Conservation (phyloP, 208 protist species). For the Leptomonas seymouri region DNA sequence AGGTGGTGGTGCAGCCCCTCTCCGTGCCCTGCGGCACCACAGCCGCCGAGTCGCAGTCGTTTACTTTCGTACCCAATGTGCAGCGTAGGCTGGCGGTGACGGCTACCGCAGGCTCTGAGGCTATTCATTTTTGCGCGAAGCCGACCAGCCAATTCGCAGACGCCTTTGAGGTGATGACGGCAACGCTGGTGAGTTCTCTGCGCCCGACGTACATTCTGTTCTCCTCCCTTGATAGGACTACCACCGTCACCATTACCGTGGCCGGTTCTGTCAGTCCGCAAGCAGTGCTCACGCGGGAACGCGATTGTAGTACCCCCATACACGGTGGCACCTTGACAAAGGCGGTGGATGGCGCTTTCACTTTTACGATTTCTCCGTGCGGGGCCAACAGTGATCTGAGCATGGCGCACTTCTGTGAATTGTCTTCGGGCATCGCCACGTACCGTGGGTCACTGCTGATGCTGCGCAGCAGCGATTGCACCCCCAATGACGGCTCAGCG, state of each 20-base stretch:
- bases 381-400: slow-evolving; percentile 14
- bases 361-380: slow-evolving; percentile 5
- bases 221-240: neutral
- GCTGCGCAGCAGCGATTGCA: slow-evolving; percentile 10
- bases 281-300: slow-evolving; percentile 11
- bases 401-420: slow-evolving; percentile 21
- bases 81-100: slow-evolving; percentile 12
- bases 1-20: slow-evolving; percentile 25
- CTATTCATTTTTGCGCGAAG: slow-evolving; percentile 22
- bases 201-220: slow-evolving; percentile 39
- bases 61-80: slow-evolving; percentile 10
- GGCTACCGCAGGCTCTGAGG: slow-evolving; percentile 8
- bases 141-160: slow-evolving; percentile 11
- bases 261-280: slow-evolving; percentile 19
- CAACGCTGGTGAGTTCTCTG: slow-evolving; percentile 46
- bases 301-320: neutral
- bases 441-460: slow-evolving; percentile 30
- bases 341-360: neutral
- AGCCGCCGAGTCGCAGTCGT: slow-evolving; percentile 9
- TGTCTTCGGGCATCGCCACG: slow-evolving; percentile 20
- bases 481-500: slow-evolving; percentile 16
- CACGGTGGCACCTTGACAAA: neutral
- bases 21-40: slow-evolving; percentile 22
- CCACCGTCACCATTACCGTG: slow-evolving; percentile 28
- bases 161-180: slow-evolving; percentile 23